Conservation (phyloP, 306 rosid genomes). For the Vachellia pachyceras region DNA sequence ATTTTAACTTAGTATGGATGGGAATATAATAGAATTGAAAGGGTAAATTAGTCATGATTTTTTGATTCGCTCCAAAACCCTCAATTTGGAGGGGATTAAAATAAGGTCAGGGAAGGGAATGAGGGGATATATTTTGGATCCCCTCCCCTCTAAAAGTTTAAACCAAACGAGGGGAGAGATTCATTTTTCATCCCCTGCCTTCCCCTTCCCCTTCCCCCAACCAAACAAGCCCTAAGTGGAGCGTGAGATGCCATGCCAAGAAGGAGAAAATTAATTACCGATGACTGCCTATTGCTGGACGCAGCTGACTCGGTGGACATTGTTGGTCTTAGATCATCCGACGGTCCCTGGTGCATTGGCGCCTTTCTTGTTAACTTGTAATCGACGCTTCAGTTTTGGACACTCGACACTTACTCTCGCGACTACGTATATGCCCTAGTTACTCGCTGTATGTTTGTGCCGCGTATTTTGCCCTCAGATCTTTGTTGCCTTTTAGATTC, state of each 20-base stretch:
- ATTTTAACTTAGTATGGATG: too few relatives aligned
- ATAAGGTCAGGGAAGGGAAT: too few relatives aligned
- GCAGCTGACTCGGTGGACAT: conserved; percentile 18
- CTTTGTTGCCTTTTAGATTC: background rate
- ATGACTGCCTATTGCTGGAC: background rate
- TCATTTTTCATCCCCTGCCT: too few relatives aligned
- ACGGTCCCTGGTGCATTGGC: background rate
- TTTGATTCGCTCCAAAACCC: too few relatives aligned
- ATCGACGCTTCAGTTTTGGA: background rate
- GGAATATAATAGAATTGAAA: too few relatives aligned
- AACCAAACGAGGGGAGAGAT: too few relatives aligned
- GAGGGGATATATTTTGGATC: too few relatives aligned
- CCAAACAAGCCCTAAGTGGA: too few relatives aligned
- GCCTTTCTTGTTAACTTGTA: background rate
- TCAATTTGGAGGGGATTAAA: too few relatives aligned
- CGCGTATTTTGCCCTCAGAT: background rate
- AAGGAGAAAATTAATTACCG: background rate
- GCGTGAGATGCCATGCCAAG: background rate
- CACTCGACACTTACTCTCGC: background rate
- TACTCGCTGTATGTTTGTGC: conserved; percentile 9
- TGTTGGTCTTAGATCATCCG: background rate
- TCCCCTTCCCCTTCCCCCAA: too few relatives aligned
- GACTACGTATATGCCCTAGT: background rate
- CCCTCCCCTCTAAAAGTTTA: too few relatives aligned
- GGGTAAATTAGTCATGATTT: too few relatives aligned